A percentile compares a stretch with the other conserved stretches of the same genome.
These are phyloP conservation scores for Typha latifolia DNA, from an alignment of 176 grass and related monocot species.

Conservation along the genomic window DNA sequence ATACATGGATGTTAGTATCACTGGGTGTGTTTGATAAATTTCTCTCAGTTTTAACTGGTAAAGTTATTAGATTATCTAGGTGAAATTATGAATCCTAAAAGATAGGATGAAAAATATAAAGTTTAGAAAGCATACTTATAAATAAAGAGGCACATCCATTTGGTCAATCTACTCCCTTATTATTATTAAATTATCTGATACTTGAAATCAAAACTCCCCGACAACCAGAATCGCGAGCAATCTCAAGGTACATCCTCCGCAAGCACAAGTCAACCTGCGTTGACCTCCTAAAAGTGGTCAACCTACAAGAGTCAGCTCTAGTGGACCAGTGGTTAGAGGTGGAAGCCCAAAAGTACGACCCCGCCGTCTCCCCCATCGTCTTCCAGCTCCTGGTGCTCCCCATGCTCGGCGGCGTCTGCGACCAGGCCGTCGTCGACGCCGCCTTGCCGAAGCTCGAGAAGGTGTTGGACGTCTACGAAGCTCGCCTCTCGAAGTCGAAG, in stretches of 20 bases:
- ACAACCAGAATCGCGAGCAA: slow-evolving; percentile 49
- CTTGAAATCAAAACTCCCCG: background rate
- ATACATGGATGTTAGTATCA: too few species aligned
- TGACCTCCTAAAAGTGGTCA: slow-evolving; percentile 36
- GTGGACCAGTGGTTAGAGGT: slow-evolving; percentile 63
- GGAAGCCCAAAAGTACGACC: slow-evolving; percentile 49
- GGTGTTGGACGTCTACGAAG: slow-evolving; percentile 56
- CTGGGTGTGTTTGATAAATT: too few species aligned
- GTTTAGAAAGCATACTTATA: background rate
- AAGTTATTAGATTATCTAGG: too few species aligned
- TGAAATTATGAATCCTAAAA: too few species aligned
- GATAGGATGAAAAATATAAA: background rate
- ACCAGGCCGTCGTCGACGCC: slow-evolving; percentile 32
- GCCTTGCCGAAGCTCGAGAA: slow-evolving; percentile 41
- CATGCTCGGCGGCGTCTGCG: slow-evolving; percentile 27
- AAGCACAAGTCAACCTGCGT: slow-evolving; percentile 30
- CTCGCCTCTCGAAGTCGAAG: slow-evolving; percentile 24
- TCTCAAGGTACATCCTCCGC: slow-evolving; percentile 38
- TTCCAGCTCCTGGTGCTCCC: slow-evolving; percentile 22
- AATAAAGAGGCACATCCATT: background rate
- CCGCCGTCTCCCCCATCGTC: slow-evolving; percentile 28
- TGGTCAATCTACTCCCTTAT: background rate
- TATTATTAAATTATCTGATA: background rate
- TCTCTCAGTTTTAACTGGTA: too few species aligned
- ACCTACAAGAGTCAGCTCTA: slow-evolving; percentile 31